phyloP scores from a whole-genome alignment of 192 early-diverging fungal species.

The Funneliformis geosporum region DNA sequence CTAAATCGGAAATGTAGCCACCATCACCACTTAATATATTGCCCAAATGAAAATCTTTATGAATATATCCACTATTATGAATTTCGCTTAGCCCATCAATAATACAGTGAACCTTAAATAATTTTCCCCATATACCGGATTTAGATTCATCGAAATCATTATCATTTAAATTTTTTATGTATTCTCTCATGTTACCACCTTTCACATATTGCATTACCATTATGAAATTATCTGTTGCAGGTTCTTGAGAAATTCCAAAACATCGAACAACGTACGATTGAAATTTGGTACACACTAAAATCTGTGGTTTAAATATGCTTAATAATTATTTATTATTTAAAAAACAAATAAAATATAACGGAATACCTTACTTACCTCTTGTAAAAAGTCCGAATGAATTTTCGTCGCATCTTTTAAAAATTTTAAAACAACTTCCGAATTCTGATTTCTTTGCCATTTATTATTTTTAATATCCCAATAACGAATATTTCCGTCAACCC shows the following conservation, averaged over 20 bases:
- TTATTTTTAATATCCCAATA: neutral
- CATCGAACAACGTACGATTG: neutral
- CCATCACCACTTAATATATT: neutral
- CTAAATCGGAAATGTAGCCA: neutral
- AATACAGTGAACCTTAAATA: neutral
- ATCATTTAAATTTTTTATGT: neutral
- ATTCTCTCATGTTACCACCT: neutral
- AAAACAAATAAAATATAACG: neutral
- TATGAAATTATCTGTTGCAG: constrained; percentile 3
- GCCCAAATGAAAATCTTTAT: constrained; percentile 10
- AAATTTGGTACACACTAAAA: no score
- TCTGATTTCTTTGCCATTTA: neutral
- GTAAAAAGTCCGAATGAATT: constrained; percentile 7
- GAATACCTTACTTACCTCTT: neutral
- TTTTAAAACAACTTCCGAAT: neutral
- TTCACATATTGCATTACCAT: neutral
- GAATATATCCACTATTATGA: neutral
- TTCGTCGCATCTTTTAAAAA: neutral
- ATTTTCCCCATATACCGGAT: neutral
- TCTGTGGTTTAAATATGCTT: no score
- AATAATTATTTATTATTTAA: no score
- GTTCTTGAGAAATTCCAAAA: constrained; percentile 17
- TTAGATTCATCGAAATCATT: neutral
- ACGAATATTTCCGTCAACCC: neutral
- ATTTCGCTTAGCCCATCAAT: constrained; percentile 1